These are phyloP conservation scores for Rhodotorula diobovata DNA, from an alignment of 768 basidiomycete genomes.

Conservation along the genomic window DNA sequence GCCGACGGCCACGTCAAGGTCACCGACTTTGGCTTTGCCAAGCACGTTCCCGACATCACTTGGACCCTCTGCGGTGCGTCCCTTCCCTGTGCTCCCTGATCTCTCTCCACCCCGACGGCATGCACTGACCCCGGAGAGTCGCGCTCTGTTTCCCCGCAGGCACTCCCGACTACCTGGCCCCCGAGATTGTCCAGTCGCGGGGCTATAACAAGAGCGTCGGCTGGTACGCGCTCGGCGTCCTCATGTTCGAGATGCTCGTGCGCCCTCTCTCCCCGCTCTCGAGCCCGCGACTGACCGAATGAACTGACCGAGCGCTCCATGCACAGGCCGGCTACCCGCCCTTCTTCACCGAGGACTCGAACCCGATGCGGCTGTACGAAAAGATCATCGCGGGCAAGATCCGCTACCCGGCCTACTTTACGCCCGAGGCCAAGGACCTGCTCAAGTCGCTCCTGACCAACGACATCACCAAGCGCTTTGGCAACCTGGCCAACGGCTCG, in stretches of 20 bases:
- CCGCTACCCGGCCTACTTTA: constrained; percentile 85
- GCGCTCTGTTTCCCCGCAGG: constrained; percentile 47
- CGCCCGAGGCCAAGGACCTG: constrained; percentile 80
- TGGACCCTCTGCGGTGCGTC: constrained; percentile 75
- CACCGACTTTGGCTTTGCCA: constrained; percentile 92
- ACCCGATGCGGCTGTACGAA: constrained; percentile 97
- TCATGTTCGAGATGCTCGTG: constrained; percentile 95
- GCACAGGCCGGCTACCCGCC: constrained; percentile 57
- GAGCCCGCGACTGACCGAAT: not conserved
- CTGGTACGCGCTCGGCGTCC: constrained; percentile 98
- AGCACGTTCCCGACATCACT: constrained; percentile 94
- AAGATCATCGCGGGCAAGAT: constrained; percentile 87
- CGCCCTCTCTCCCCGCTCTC: not conserved
- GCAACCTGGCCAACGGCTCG: constrained; percentile 89
- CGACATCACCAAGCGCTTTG: constrained; percentile 85
- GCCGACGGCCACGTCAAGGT: constrained; percentile 77
- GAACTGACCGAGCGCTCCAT: too few species aligned
- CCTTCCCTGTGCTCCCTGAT: not conserved
- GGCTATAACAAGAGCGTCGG: constrained; percentile 98
- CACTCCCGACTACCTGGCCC: constrained; percentile 93
- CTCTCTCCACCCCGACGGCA: too few species aligned
- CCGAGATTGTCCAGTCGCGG: constrained; percentile 95
- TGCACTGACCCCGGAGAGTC: not conserved
- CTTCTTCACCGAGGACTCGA: constrained; percentile 80
- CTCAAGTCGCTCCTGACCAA: constrained; percentile 84